Evolutionary conservation across 2,329 filamentous ascomycete species (phyloP).

Genomic region (Pseudogymnoascus sp.): DNA sequence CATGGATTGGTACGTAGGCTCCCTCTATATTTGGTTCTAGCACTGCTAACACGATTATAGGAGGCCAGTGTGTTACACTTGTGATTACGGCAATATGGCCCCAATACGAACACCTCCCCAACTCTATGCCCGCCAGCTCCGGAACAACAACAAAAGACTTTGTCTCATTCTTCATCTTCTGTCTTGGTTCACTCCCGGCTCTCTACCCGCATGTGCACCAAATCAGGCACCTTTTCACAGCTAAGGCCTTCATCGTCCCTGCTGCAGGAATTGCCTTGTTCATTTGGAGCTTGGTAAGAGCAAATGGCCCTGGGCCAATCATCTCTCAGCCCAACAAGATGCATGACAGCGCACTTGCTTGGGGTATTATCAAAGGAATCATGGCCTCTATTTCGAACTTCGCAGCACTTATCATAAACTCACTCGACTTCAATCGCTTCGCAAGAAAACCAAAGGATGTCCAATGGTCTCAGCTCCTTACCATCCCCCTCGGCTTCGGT

Average conservation of each 20-base stretch:
- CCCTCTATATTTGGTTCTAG: not conserved
- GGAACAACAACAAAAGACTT: slow-evolving; percentile 71
- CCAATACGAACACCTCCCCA: slow-evolving; percentile 52
- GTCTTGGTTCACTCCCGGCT: slow-evolving; percentile 70
- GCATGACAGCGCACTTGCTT: slow-evolving; percentile 63
- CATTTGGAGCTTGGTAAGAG: slow-evolving; percentile 76
- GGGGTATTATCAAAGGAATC: slow-evolving; percentile 76
- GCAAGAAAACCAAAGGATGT: slow-evolving; percentile 68
- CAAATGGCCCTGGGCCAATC: slow-evolving; percentile 77
- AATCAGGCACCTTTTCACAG: slow-evolving; percentile 82
- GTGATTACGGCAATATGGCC: slow-evolving; percentile 85
- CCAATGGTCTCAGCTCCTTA: slow-evolving; percentile 70
- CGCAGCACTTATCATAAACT: slow-evolving; percentile 73
- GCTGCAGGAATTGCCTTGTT: slow-evolving; percentile 75
- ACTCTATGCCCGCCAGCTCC: slow-evolving; percentile 55
- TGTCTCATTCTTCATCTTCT: slow-evolving; percentile 80
- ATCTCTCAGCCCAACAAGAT: slow-evolving; percentile 59
- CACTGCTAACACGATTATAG: slow-evolving; percentile 29
- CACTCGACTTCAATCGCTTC: slow-evolving; percentile 80
- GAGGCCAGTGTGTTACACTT: slow-evolving; percentile 74
- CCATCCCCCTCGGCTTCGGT: slow-evolving; percentile 65
- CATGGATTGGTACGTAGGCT: slow-evolving; percentile 53
- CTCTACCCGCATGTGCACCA: slow-evolving; percentile 87
- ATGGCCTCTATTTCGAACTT: slow-evolving; percentile 91
- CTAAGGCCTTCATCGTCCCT: slow-evolving; percentile 80